Conservation (phyloP, 495 filamentous ascomycete genomes). For the Penicillium samsonianum region DNA sequence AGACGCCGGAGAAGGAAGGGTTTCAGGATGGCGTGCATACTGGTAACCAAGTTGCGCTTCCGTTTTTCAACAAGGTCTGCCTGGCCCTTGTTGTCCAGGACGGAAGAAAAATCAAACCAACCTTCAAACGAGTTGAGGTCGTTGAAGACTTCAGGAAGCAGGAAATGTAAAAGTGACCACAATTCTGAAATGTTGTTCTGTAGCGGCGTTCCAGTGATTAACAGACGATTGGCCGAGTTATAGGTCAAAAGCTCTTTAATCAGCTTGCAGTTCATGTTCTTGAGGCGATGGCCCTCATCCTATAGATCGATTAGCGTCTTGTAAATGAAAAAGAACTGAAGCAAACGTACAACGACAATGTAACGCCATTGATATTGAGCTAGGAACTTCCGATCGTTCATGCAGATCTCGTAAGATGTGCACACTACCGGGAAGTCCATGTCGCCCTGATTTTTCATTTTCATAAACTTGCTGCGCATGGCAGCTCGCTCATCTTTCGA, state of each 20-base stretch:
- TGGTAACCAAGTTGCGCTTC: conserved; percentile 80
- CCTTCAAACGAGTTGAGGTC: conserved; percentile 86
- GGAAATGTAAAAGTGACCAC: conserved; percentile 93
- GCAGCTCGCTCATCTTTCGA: conserved; percentile 68
- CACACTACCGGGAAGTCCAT: conserved; percentile 84
- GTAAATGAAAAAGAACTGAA: background rate
- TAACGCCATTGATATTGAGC: conserved; percentile 89
- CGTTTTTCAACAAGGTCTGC: conserved; percentile 54
- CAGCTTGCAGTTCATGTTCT: conserved; percentile 92
- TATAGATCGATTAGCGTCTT: conserved; percentile 28
- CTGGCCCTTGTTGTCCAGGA: conserved; percentile 73
- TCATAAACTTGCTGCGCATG: conserved; percentile 65
- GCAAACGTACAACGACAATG: conserved; percentile 78
- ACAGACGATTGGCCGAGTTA: conserved; percentile 81
- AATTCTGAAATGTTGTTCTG: conserved; percentile 96
- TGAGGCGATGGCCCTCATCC: conserved; percentile 97
- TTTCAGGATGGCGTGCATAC: conserved; percentile 89
- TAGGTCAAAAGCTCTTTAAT: conserved; percentile 86
- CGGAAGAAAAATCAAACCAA: conserved; percentile 94
- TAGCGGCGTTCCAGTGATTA: conserved; percentile 92
- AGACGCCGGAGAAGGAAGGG: conserved; percentile 85
- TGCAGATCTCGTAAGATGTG: conserved; percentile 93
- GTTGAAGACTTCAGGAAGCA: conserved; percentile 88
- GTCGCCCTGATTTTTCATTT: conserved; percentile 58
- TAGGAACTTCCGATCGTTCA: conserved; percentile 81